A percentile compares a stretch with the other conserved stretches of the same genome.
Evolutionary conservation across 1,284 basidiomycete species (phyloP).

Genomic region (Sanghuangporus baumii): DNA sequence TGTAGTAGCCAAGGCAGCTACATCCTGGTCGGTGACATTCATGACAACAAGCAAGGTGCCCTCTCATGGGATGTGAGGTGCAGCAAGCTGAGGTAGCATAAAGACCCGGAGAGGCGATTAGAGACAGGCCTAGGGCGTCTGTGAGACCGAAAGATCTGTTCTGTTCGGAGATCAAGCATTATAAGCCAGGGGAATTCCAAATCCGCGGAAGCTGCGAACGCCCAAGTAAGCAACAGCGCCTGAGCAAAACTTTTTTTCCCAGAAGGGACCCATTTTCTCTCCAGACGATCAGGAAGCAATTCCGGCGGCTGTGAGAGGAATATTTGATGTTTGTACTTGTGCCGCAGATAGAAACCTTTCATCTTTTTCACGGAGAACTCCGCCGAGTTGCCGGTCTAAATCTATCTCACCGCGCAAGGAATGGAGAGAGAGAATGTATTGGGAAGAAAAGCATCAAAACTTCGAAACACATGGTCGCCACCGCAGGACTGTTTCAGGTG

Average conservation of each 20-base stretch:
- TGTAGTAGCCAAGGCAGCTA: background rate
- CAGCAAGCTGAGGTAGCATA: background rate
- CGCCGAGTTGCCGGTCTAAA: background rate
- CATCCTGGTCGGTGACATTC: background rate
- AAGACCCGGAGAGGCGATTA: background rate
- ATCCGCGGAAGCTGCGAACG: background rate
- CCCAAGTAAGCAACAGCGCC: background rate
- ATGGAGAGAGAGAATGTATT: background rate
- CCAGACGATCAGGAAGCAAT: background rate
- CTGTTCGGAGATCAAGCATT: background rate
- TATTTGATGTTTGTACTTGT: background rate
- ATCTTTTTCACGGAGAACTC: background rate
- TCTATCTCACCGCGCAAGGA: background rate
- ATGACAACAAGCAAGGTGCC: background rate
- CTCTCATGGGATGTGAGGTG: background rate
- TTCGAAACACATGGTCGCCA: background rate
- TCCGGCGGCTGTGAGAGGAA: background rate
- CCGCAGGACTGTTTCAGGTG: background rate
- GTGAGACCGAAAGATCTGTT: background rate
- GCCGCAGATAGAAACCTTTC: background rate
- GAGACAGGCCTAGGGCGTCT: background rate
- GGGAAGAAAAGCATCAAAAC: background rate
- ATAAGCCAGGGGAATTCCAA: background rate
- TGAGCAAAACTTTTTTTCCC: background rate
- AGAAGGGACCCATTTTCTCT: conserved; percentile 1